phyloP scores from a whole-genome alignment of 768 basidiomycete genomes.

The Strobilomyces echinocephalus region DNA sequence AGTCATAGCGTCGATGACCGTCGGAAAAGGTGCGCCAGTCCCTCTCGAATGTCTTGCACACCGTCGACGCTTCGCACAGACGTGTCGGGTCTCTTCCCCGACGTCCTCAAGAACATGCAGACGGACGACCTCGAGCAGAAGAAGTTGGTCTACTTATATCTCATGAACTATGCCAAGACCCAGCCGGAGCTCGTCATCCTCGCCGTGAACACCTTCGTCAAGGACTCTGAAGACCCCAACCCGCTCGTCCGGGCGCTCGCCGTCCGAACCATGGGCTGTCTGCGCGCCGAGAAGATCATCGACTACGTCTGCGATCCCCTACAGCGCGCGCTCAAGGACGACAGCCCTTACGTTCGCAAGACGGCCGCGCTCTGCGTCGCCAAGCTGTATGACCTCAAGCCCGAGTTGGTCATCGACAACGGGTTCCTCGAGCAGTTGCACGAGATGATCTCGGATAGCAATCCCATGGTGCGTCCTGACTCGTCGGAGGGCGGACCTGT shows the following conservation, averaged over 20 bases:
- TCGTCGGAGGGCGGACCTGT: not conserved
- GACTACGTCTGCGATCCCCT: conserved; percentile 97
- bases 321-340: conserved; percentile 86
- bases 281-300: conserved; percentile 98
- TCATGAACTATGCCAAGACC: conserved; percentile 99
- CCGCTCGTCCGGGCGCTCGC: conserved; percentile 94
- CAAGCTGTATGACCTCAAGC: conserved; percentile 96
- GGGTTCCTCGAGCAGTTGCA: conserved; percentile 86
- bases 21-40: conserved; percentile 78
- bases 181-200: conserved; percentile 99
- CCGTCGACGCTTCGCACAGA: conserved; percentile 38
- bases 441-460: conserved; percentile 92
- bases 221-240: conserved; percentile 95
- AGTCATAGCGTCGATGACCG: conserved; percentile 97
- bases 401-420: conserved; percentile 90
- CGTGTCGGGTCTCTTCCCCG: conserved; percentile 92
- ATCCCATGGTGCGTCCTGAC: conserved; percentile 78
- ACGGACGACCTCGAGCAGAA: conserved; percentile 99
- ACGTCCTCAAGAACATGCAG: conserved; percentile 99
- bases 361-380: conserved; percentile 96
- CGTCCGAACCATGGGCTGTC: conserved; percentile 95
- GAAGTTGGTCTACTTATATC: conserved; percentile 98
- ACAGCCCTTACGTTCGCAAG: conserved; percentile 98
- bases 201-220: conserved; percentile 97
- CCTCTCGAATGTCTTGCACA: conserved; percentile 1